Percentiles rank a stretch among this genome's conserved stretches.
These are phyloP conservation scores for Quillaja saponaria DNA, from an alignment of 306 rosid genomes.

Conservation along the genomic window DNA sequence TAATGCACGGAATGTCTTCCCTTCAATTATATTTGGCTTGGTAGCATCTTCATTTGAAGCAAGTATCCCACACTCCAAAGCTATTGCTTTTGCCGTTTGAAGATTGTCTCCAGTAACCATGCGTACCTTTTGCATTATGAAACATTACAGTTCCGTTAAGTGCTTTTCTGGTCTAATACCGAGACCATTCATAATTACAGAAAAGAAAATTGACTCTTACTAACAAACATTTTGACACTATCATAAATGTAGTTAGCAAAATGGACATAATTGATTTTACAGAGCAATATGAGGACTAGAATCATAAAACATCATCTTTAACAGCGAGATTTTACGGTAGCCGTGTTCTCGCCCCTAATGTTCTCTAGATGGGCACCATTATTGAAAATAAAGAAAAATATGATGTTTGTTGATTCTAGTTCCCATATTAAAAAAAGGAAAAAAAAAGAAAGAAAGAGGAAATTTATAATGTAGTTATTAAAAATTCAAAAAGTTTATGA, in stretches of 20 bases:
- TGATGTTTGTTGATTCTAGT: too few relatives aligned
- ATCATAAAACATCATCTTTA: not conserved
- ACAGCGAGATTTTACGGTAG: too few relatives aligned
- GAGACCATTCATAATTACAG: slow-evolving; percentile 16
- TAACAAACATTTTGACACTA: not conserved
- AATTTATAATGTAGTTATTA: too few relatives aligned
- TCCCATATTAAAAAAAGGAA: too few relatives aligned
- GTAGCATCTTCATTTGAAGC: slow-evolving; percentile 60
- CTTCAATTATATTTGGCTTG: slow-evolving; percentile 85
- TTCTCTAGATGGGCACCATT: too few relatives aligned
- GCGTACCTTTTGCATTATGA: slow-evolving; percentile 64
- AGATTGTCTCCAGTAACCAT: slow-evolving; percentile 98
- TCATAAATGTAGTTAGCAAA: slow-evolving; percentile 12
- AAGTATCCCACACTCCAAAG: slow-evolving; percentile 94
- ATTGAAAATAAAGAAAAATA: too few relatives aligned
- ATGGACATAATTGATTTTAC: slow-evolving; percentile 22
- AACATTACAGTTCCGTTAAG: slow-evolving; percentile 26
- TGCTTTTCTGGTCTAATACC: slow-evolving; percentile 24
- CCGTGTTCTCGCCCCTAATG: too few relatives aligned
- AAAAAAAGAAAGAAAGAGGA: too few relatives aligned
- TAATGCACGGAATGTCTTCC: slow-evolving; percentile 73
- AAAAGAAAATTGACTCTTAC: not conserved
- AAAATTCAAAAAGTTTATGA: too few relatives aligned
- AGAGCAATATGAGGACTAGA: slow-evolving; percentile 13
- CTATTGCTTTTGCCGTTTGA: slow-evolving; percentile 94